phyloP scores from a whole-genome alignment of 176 grass and related monocot species.

The Ensete glaucum region DNA sequence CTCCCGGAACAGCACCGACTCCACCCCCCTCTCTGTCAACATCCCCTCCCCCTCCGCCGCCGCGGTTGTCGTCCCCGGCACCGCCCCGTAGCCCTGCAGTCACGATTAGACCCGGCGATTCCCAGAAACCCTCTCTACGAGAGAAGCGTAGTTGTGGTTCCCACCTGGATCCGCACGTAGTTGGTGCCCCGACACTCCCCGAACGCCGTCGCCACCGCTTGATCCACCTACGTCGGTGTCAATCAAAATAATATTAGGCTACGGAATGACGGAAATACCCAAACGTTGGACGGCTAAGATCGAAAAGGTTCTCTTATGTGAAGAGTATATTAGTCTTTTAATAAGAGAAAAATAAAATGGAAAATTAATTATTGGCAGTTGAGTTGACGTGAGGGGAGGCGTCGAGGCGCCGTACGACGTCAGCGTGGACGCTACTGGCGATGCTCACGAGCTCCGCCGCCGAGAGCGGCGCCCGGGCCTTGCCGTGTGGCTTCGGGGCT shows the following conservation, averaged over 20 bases:
- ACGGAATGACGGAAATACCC: neutral
- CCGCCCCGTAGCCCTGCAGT: neutral
- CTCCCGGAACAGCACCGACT: neutral
- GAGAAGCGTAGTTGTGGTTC: too few relatives aligned
- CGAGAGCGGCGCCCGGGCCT: neutral
- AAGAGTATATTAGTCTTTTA: neutral
- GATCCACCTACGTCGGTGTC: neutral
- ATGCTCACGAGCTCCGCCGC: neutral
- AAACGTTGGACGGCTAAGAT: neutral
- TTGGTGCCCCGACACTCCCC: neutral
- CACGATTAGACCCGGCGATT: neutral
- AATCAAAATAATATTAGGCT: neutral
- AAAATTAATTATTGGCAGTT: neutral
- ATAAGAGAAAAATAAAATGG: neutral
- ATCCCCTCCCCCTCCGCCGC: too few relatives aligned
- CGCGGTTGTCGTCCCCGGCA: too few relatives aligned
- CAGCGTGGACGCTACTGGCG: neutral
- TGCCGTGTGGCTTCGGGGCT: neutral
- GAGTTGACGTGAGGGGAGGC: neutral
- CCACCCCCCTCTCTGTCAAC: neutral
- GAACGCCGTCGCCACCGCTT: slow-evolving; percentile 3
- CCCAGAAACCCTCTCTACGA: too few relatives aligned
- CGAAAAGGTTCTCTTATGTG: neutral
- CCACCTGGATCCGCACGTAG: neutral
- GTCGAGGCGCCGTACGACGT: neutral